These are phyloP conservation scores for Rhododendron molle DNA, from an alignment of 148 eudicot genomes.

Conservation along the genomic window DNA sequence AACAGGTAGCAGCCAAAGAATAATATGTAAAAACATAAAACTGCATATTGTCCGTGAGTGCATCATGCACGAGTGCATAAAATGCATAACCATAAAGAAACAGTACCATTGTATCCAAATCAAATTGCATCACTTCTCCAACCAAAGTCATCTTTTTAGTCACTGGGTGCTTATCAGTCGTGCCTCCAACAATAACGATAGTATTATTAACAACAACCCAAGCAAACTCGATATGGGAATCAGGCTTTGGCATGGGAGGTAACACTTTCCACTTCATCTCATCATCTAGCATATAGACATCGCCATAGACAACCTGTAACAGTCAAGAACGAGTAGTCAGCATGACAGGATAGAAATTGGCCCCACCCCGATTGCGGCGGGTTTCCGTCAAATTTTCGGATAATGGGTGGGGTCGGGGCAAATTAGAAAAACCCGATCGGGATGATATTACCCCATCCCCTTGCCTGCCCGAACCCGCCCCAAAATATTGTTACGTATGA, in stretches of 20 bases:
- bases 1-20: slow-evolving; percentile 4
- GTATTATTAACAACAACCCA: slow-evolving; percentile 78
- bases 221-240: slow-evolving; percentile 97
- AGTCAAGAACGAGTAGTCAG: background rate
- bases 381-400: no score
- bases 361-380: no score
- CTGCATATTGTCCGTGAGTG: background rate
- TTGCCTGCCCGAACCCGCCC: background rate
- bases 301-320: slow-evolving; percentile 71
- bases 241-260: slow-evolving; percentile 96
- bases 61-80: background rate
- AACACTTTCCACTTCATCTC: slow-evolving; percentile 94
- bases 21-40: background rate
- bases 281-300: slow-evolving; percentile 93
- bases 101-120: slow-evolving; percentile 67
- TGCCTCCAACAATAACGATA: slow-evolving; percentile 81
- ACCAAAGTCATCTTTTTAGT: slow-evolving; percentile 86
- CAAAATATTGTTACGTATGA: background rate
- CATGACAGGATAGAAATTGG: background rate
- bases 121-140: slow-evolving; percentile 73
- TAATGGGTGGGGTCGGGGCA: background rate
- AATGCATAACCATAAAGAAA: background rate
- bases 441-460: background rate
- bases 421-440: background rate
- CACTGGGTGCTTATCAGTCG: slow-evolving; percentile 89